Evolutionary conservation across 2,329 filamentous ascomycete genomes (phyloP), one percentile per base, ranked within the genome.

Genomic region (Fusarium acutatum): DNA sequence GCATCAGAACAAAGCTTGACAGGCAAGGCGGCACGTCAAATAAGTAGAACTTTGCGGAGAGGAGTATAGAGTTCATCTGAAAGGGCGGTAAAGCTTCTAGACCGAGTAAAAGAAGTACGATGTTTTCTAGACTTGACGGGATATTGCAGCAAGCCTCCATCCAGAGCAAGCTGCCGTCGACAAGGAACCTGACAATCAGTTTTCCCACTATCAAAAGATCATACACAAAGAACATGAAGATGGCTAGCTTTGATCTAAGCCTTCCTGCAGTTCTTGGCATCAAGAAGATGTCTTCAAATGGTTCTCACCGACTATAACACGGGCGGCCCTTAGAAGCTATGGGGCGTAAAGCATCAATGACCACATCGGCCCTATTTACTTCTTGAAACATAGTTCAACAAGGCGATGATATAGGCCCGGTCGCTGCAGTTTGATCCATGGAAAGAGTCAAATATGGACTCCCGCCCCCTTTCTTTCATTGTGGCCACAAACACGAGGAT

Each of bases 401-500:
- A 49, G 52, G 50, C 49, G 35, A 38, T 26, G 28, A 28, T n/a
- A 47, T 53, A 53, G 50, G 50, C 50, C 34, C 59, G 57, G 57
- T 46, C 40, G 28, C 46, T 34, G 22, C n/a, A 15, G 30, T 37
- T 30, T 46, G 22, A n/a, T 53, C 34, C 24, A 32, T 26, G 30
- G 43, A 35, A 35, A 35, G 38, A 38, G n/a, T 24, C 32, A 40
- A 65, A 38, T 47, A 46, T 30, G 40, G 37, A 35, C 53, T 60
- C 32, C 15, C 28, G 28, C 18, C 66, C 60, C 67, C 47, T 70
- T 70, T 66, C 66, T 57, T 37, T 66, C 60, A 54, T 44, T 49
- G 26, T 34, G 24, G 43, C 43, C 44, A 37, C 37, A 44, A 66
- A 60, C 34, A 44, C 17, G 30, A 43, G 18, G 49, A 44, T 22